Evolutionary conservation across 2,329 filamentous ascomycete genomes (phyloP), one percentile per base, ranked within the genome.

Genomic region (Hysterium pulicare): DNA sequence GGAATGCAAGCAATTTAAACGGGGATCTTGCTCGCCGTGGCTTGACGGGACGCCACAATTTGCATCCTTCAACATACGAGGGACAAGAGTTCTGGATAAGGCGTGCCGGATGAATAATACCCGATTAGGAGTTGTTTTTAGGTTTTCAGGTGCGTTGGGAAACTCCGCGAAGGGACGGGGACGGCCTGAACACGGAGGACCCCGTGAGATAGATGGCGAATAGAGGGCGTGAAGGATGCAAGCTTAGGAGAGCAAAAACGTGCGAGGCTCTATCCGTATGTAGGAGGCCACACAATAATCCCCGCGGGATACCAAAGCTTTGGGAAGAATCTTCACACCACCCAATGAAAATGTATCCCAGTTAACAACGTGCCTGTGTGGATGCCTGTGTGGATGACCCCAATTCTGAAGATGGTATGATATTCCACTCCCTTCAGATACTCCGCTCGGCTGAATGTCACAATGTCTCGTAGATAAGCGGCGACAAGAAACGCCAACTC

Each of bases 291-390:
- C 17, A 33, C 7, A 15, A 33, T 33, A 33, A 33, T 33, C 32
- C 32, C 32, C 32, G 47, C 34, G 49, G 51, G 51, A 45, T 53
- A 53, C 52, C 50, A 47, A 40, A 28, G 28, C 16, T 23, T 26
- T 34, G 50, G 51, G 37, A 31, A n/a, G 33, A 35, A 34, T 41
- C 33, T 32, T 24, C 37, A 40, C 22, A 23, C 20, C 40, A 40
- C 45, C 41, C 41, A 38, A 41, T 40, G 30, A 21, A 32, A 35
- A 36, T 24, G 41, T 28, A n/a, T 38, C 23, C n/a, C 44, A 23
- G 40, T 24, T 21, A 45, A 46, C 51, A 42, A 45, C 38, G 47
- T 45, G 47, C 46, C 40, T 45, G 42, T n/a, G n/a, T n/a, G n/a
- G n/a, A n/a, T 28, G 24, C 13, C 13, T 13, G 24, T 28, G 8